phyloP scores from a whole-genome alignment of 2,329 filamentous ascomycete genomes.

The Clonostachys rosea region DNA sequence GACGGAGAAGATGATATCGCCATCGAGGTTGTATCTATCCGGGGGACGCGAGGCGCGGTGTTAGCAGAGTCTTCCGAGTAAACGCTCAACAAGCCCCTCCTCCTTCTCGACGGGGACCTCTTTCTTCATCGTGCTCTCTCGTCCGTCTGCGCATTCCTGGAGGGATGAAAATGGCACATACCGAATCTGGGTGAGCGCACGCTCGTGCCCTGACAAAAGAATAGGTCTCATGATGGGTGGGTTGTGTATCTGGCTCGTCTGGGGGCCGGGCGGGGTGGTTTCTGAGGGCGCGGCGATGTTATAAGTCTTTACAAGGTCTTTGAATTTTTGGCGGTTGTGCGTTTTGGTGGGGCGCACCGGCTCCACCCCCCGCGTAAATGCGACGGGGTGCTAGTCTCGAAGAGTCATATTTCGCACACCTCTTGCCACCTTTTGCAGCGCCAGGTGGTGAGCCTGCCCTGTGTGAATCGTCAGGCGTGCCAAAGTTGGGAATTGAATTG shows the following conservation, averaged over 20 bases:
- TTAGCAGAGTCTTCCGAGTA: too few relatives aligned
- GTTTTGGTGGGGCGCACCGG: constrained; percentile 33
- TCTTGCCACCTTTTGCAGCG: too few relatives aligned
- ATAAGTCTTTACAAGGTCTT: background rate
- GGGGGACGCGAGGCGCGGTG: constrained; percentile 6
- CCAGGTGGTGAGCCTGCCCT: too few relatives aligned
- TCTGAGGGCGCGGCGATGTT: constrained; percentile 1
- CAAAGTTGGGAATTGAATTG: too few relatives aligned
- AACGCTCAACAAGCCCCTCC: too few relatives aligned
- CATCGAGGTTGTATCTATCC: constrained; percentile 80
- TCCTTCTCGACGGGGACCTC: too few relatives aligned
- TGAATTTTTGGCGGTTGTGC: constrained; percentile 39
- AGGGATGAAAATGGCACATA: constrained; percentile 20
- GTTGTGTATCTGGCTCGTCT: constrained; percentile 4
- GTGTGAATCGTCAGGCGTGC: too few relatives aligned
- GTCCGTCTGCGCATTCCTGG: background rate
- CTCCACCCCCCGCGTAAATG: constrained; percentile 1
- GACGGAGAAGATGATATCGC: constrained; percentile 93
- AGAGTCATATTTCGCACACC: too few relatives aligned
- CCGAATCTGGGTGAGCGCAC: constrained; percentile 92
- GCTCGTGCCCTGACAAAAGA: constrained; percentile 92
- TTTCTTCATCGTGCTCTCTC: too few relatives aligned
- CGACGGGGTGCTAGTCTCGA: too few relatives aligned
- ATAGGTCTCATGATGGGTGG: constrained; percentile 85
- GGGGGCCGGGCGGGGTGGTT: constrained; percentile 5